These are phyloP conservation scores for Pseudogymnoascus sp. DNA, from an alignment of 2,329 filamentous ascomycete species.

Conservation along the genomic window DNA sequence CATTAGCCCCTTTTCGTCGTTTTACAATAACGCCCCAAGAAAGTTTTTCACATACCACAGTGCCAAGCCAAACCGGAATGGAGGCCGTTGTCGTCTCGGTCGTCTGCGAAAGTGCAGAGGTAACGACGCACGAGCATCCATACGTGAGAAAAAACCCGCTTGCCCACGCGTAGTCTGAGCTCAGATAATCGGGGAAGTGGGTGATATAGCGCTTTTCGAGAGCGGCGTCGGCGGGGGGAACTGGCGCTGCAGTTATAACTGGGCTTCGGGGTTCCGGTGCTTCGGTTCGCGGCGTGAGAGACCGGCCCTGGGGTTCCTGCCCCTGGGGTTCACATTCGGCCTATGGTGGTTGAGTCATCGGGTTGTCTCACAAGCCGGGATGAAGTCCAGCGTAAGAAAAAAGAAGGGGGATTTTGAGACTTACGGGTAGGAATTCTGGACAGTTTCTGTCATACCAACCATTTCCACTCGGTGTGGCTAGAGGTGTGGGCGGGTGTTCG, in stretches of 20 bases:
- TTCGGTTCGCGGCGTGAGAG: background rate
- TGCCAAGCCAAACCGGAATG: background rate
- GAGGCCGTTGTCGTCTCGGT: background rate
- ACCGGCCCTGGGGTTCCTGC: background rate
- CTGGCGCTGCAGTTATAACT: background rate
- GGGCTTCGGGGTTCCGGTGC: background rate
- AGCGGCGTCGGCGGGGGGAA: background rate
- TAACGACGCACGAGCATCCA: slow-evolving; percentile 1
- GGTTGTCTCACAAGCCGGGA: background rate
- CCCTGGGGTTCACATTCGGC: background rate
- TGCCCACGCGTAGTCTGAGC: background rate
- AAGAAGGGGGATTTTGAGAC: background rate
- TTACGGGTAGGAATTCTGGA: background rate
- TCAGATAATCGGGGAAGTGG: background rate
- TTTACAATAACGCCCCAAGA: background rate
- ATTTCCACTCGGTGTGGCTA: background rate
- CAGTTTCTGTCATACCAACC: background rate
- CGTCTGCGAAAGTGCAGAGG: background rate
- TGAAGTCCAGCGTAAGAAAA: no score
- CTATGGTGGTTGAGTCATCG: background rate
- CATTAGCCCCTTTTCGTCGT: background rate
- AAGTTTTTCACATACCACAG: background rate
- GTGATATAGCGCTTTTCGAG: background rate
- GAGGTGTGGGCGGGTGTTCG: background rate
- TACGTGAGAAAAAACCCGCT: background rate